Evolutionary conservation across 2,329 filamentous ascomycete genomes (phyloP), one percentile per base, ranked within the genome.

Genomic region (Stagonosporopsis tanaceti): DNA sequence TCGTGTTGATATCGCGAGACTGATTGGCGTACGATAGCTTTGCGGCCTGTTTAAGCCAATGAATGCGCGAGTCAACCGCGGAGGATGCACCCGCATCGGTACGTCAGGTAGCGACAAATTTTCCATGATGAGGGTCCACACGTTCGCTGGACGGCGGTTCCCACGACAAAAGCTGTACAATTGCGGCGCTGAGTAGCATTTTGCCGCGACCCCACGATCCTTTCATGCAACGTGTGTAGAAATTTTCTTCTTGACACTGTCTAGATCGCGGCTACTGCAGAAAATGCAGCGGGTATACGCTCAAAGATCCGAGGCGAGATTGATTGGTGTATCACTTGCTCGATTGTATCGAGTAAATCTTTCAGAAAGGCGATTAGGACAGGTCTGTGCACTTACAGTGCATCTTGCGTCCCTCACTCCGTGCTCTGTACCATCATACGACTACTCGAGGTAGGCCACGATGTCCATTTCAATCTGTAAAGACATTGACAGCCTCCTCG

Each of bases 31-130:
- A 44, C 30, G 38, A 47, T 57, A 57, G 47, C 42, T 52, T 30
- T 44, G 30, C 42, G 37, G 54, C 17, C 32, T 41, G 37, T 55
- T 30, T 58, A 62, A 7, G 50, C 65, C 65, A 68, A 69, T 66
- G n/a, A 47, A 25, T 39, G 48, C 20, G 47, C 62, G 59, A 68
- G 53, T 60, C 61, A 63, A 61, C 65, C 66, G 62, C 66, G 63
- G 65, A 66, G 61, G 54, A 57, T 14, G 45, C 45, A 34, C 28
- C 30, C 34, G 30, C 17, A 40, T 47, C 44, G 32, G 32, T 32
- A 47, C 47, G 27, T 47, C 35, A 35, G 53, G 28, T 35, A 38
- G 40, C 42, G 37, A 52, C 54, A 48, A 59, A 54, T 53, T 54
- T 55, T 46, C 46, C 17, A 25, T 4, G 7, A 20, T 8, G 37